A percentile compares a stretch with the other conserved stretches of the same genome.
Conservation (phyloP, 2,329 filamentous ascomycete species). For the Ascomycota sp. region DNA sequence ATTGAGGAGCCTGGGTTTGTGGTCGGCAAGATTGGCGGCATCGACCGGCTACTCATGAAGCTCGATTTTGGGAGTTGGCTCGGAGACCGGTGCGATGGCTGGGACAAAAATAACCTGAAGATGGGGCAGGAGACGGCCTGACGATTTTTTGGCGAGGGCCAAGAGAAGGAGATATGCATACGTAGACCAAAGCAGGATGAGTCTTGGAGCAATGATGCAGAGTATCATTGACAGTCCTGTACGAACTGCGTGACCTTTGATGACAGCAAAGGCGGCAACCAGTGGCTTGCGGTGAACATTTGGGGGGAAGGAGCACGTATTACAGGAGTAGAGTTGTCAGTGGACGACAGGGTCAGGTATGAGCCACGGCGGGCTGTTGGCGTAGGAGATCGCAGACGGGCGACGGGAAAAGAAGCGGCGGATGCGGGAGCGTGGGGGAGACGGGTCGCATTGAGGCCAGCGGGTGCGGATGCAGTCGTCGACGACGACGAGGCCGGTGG, state of each 20-base stretch:
- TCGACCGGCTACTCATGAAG: slow-evolving; percentile 81
- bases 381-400: slow-evolving; percentile 7
- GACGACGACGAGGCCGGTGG: slow-evolving; percentile 77
- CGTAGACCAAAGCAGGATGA: too few species aligned
- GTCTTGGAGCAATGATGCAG: too few species aligned
- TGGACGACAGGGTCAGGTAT: slow-evolving; percentile 16
- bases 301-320: too few species aligned
- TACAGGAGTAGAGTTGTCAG: too few species aligned
- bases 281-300: too few species aligned
- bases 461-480: slow-evolving; percentile 77
- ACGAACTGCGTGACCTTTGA: too few species aligned
- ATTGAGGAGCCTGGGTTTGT: slow-evolving; percentile 29
- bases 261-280: too few species aligned
- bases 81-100: slow-evolving; percentile 10
- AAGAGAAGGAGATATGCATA: too few species aligned
- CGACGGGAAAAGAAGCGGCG: slow-evolving; percentile 3
- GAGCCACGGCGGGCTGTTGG: slow-evolving; percentile 16
- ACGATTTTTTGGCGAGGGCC: too few species aligned
- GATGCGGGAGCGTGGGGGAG: not conserved
- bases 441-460: slow-evolving; percentile 27
- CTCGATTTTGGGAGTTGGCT: slow-evolving; percentile 51
- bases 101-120: slow-evolving; percentile 2
- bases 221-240: too few species aligned
- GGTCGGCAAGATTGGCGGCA: slow-evolving; percentile 53
- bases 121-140: too few species aligned